Base-by-base conservation (phyloP, 768 basidiomycete genomes). In the Boletellus emodensis region DNA sequence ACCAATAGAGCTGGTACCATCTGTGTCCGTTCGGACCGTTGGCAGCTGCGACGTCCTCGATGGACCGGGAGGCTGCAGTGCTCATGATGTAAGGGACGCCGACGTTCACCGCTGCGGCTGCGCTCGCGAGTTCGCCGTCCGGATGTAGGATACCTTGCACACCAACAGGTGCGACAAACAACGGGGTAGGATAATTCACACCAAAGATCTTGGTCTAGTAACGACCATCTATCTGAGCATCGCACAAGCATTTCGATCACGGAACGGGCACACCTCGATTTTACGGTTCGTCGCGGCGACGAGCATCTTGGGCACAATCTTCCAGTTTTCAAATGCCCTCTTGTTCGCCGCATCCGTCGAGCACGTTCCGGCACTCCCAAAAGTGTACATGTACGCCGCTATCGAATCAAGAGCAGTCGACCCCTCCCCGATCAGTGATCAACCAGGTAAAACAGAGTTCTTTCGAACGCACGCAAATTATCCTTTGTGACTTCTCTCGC, bases 1-100 rank as follows among this genome's bases (percentile, higher is more conserved):
- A 68, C 72, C 75, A 76, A 53, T 78, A 79, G 17, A 79, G 65
- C 53, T 81, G 79, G 54, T 71, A 81, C 75, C 75, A 81, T 7
- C 77, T 72, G 18, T 65, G 65, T 0, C 70, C 72, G 37, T 62
- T 54, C 1, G 51, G 52, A n/a, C 75, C 74, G 44, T 74, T 75
- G 2, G 75, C 79, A 22, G 67, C 56, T 2, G 72, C 81, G 3
- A 79, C 75, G 6, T 71, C 71, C 55, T 82, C 79, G 52, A 82
- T 76, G 1, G 78, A 61, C 44, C 77, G 73, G 5, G 76, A 76
- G 33, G 43, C 15, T 24, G 43, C 43, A n/a, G 22, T 44, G 22
- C 43, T 44, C 43, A 44, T 34, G 9, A 44, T 44, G 20, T 18
- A 44, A 4, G 43, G 43, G 8, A 44, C 15, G 33, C 43, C 43